A percentile compares a stretch with the other conserved stretches of the same genome.
Conservation (phyloP, 768 basidiomycete genomes). For the Serendipita vermifera region DNA sequence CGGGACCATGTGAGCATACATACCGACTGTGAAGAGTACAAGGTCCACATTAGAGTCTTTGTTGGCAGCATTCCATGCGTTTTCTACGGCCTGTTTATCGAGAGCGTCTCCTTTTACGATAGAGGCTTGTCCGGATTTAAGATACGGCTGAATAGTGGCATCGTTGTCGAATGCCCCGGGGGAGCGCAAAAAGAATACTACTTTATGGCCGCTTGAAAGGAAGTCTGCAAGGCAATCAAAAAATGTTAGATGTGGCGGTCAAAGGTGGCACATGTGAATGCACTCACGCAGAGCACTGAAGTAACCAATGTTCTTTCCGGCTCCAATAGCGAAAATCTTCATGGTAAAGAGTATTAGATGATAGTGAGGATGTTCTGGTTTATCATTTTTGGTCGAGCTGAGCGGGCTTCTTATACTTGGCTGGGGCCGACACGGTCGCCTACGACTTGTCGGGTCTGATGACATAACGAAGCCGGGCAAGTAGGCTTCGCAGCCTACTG, state of each 20-base stretch:
- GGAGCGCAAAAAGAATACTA: constrained; percentile 50
- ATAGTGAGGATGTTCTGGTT: not conserved
- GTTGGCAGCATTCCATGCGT: constrained; percentile 31
- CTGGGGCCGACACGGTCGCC: too few species aligned
- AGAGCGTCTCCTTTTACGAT: constrained; percentile 52
- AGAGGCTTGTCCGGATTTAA: constrained; percentile 38
- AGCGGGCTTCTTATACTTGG: too few species aligned
- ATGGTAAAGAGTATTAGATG: too few species aligned
- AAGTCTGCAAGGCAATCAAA: constrained; percentile 27
- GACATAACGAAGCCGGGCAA: too few species aligned
- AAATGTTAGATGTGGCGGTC: not conserved
- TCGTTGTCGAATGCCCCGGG: constrained; percentile 42
- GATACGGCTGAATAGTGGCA: constrained; percentile 36
- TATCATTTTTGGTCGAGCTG: too few species aligned
- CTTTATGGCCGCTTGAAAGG: constrained; percentile 32
- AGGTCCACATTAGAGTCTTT: constrained; percentile 32
- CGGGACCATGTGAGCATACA: constrained; percentile 15
- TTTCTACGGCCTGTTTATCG: constrained; percentile 35
- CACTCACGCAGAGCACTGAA: constrained; percentile 18
- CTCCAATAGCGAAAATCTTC: constrained; percentile 27
- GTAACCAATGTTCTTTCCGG: constrained; percentile 30
- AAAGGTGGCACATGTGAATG: too few species aligned
- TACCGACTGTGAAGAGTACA: constrained; percentile 53
- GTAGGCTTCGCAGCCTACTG: too few species aligned
- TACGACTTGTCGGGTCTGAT: too few species aligned